Conservation (phyloP, 2,329 filamentous ascomycete genomes). For the Trichoderma sp. region DNA sequence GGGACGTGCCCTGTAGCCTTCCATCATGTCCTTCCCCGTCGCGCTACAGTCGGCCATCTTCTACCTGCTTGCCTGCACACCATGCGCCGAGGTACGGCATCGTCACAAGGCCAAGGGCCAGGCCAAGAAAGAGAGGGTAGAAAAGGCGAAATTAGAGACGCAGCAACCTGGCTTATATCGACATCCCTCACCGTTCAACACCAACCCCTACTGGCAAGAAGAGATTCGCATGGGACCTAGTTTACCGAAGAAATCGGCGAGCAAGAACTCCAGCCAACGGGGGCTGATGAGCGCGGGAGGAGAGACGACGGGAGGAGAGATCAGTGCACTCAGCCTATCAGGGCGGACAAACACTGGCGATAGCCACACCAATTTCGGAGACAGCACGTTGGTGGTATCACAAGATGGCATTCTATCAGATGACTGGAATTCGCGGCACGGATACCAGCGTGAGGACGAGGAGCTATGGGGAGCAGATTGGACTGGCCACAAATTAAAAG, state of each 20-base stretch:
- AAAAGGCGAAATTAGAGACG: slow-evolving; percentile 64
- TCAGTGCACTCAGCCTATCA: slow-evolving; percentile 45
- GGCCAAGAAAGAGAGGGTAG: slow-evolving; percentile 66
- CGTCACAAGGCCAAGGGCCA: slow-evolving; percentile 70
- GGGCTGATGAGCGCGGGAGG: slow-evolving; percentile 60
- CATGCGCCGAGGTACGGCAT: slow-evolving; percentile 71
- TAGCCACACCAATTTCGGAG: slow-evolving; percentile 39
- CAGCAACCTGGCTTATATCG: slow-evolving; percentile 74
- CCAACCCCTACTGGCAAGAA: slow-evolving; percentile 85
- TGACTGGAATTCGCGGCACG: slow-evolving; percentile 71
- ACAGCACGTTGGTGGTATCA: slow-evolving; percentile 35
- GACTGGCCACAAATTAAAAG: slow-evolving; percentile 57
- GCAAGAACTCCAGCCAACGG: slow-evolving; percentile 61
- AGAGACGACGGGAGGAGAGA: slow-evolving; percentile 59
- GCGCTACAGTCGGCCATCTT: slow-evolving; percentile 76
- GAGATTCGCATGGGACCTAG: slow-evolving; percentile 83
- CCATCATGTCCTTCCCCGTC: slow-evolving; percentile 51
- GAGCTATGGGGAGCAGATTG: slow-evolving; percentile 73
- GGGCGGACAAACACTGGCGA: slow-evolving; percentile 43
- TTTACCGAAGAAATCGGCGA: slow-evolving; percentile 63
- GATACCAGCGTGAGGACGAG: slow-evolving; percentile 87
- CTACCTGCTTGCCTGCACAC: slow-evolving; percentile 75
- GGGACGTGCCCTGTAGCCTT: slow-evolving; percentile 25
- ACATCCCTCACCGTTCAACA: slow-evolving; percentile 80
- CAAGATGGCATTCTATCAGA: slow-evolving; percentile 44